phyloP scores from a whole-genome alignment of 139 green algal species.

The Chlamydomonas urium region DNA sequence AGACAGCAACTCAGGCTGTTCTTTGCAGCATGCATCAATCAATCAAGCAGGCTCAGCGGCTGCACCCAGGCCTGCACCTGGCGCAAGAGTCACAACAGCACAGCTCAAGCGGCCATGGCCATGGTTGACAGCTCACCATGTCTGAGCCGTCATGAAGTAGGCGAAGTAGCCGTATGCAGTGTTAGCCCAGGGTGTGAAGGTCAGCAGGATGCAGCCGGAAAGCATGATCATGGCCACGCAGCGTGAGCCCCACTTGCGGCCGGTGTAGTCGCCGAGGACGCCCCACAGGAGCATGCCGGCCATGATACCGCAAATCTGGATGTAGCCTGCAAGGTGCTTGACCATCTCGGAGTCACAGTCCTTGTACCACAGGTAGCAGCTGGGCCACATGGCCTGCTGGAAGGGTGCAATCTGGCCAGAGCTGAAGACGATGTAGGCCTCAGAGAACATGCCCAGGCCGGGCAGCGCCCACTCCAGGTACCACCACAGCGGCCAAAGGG shows the following conservation, averaged over 20 bases:
- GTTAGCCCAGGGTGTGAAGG: slow-evolving; percentile 27
- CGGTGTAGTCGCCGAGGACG: slow-evolving; percentile 53
- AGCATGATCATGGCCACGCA: slow-evolving; percentile 61
- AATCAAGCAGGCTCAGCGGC: too few species aligned
- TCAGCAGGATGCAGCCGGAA: slow-evolving; percentile 55
- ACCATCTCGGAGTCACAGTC: slow-evolving; percentile 14
- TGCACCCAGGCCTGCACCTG: too few species aligned
- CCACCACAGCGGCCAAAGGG: slow-evolving; percentile 8
- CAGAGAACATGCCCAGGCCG: slow-evolving; percentile 30
- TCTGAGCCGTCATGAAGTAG: slow-evolving; percentile 50
- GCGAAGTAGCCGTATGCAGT: slow-evolving; percentile 30
- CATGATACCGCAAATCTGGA: slow-evolving; percentile 27
- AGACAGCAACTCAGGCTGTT: too few species aligned
- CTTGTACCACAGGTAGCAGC: not conserved
- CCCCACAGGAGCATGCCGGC: slow-evolving; percentile 44
- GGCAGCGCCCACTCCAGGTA: slow-evolving; percentile 17
- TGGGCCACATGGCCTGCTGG: slow-evolving; percentile 17
- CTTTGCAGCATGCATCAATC: too few species aligned
- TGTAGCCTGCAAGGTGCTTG: slow-evolving; percentile 17
- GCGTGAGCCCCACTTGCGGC: slow-evolving; percentile 62
- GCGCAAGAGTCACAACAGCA: not conserved
- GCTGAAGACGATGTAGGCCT: slow-evolving; percentile 42
- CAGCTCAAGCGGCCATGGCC: not conserved
- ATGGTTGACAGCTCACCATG: slow-evolving; percentile 36
- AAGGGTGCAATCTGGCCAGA: slow-evolving; percentile 14